phyloP scores from a whole-genome alignment of 225 moss, liverwort and hornwort species.

The Ulota crispa region DNA sequence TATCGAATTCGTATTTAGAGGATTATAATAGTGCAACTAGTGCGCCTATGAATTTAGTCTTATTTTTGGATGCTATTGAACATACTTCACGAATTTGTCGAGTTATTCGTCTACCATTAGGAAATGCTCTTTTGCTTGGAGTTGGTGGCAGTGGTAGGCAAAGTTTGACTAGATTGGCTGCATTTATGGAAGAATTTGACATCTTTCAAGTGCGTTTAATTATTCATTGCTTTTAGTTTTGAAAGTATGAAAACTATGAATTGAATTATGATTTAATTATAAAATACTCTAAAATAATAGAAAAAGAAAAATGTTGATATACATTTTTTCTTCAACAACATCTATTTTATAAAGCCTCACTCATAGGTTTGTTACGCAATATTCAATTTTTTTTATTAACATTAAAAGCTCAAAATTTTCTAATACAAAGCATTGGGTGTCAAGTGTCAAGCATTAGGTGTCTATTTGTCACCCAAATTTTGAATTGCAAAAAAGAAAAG shows the following conservation, averaged over 20 bases:
- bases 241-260: too few species aligned
- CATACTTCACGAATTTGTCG: conserved; percentile 84
- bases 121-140: conserved; percentile 83
- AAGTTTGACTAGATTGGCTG: conserved; percentile 73
- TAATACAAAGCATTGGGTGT: too few species aligned
- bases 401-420: too few species aligned
- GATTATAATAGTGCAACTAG: conserved; percentile 72
- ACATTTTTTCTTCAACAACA: too few species aligned
- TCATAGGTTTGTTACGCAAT: too few species aligned
- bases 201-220: conserved; percentile 58
- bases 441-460: too few species aligned
- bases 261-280: background rate
- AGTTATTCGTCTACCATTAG: conserved; percentile 78
- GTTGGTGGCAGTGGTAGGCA: conserved; percentile 92
- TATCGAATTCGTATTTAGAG: conserved; percentile 66
- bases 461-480: too few species aligned
- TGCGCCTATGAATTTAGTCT: conserved; percentile 88
- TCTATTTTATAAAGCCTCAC: too few species aligned
- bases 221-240: background rate
- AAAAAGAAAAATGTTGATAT: too few species aligned
- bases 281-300: too few species aligned
- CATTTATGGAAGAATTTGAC: conserved; percentile 78
- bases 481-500: too few species aligned
- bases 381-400: too few species aligned
- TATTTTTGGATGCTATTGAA: conserved; percentile 91